Evolutionary conservation across 768 basidiomycete species (phyloP), one percentile per base, ranked within the genome.

Genomic region (Leucosporidium scottii): DNA sequence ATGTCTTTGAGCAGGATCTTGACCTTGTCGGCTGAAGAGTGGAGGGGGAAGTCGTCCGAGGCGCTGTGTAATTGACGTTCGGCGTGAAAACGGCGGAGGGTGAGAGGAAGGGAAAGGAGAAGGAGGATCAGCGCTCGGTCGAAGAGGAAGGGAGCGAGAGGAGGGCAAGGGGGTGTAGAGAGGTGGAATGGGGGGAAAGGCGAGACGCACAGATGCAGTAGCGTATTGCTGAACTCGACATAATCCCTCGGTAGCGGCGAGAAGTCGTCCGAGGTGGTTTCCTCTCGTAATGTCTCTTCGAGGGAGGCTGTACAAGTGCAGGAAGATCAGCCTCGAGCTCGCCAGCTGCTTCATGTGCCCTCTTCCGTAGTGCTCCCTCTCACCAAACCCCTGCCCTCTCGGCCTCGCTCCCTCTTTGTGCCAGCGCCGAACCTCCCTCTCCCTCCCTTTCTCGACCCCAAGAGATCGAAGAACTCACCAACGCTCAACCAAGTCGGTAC

Each of bases 1-100:
- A 98, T 81, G 76, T 96, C 93, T 77, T 98, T 93, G 25, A 98
- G 83, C 3, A 98, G 79, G 8, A 87, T 86, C 8, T 90, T 85
- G 27, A 98, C 81, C 72, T 85, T 88, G 64, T 96, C 91, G 6
- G 93, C 85, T 65, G 86, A 27, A 85, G 39, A 44, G 15, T 44
- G 39, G 39, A 44, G 39, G 62, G 87, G 84, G 12, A 97, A 80
- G 72, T 99, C 93, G 75, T 98, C 93, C 13, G 91, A 83, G 0
- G 94, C 93, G 0, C 94, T 97, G 65, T 31, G 21, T 49, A 30
- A 21, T 5, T 6, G 51, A 15, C 23, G 30, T 13, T 9, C 21
- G 56, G 30, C 27, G 25, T 10, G 18, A 10, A 34, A n/a, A n/a
- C n/a, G n/a, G 34, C 13, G 31, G 3, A 6, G 28, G 7, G 3